Conservation (phyloP, 805 yeast species). For the Cyberlindnera veronae region DNA sequence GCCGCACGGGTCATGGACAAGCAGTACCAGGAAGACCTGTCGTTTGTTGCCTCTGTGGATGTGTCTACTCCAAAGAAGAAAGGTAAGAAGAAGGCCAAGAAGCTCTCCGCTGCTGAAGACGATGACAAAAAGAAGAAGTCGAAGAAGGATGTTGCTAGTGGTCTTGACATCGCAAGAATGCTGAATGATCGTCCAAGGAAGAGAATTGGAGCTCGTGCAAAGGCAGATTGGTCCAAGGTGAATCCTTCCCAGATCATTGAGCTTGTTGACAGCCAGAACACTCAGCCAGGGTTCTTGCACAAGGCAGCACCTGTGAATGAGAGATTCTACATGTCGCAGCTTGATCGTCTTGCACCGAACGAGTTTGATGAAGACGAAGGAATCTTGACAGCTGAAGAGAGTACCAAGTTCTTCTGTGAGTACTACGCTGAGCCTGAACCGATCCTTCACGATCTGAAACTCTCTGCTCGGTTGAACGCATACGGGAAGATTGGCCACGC, state of each 20-base stretch:
- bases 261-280: constrained; percentile 10
- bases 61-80: background rate
- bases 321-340: constrained; percentile 10
- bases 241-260: constrained; percentile 20
- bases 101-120: background rate
- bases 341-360: constrained; percentile 11
- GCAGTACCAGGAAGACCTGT: constrained; percentile 18
- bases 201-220: constrained; percentile 2
- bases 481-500: constrained; percentile 17
- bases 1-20: constrained; percentile 19
- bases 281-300: background rate
- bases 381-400: constrained; percentile 17
- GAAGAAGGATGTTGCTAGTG: background rate
- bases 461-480: constrained; percentile 11
- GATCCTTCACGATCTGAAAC: constrained; percentile 13
- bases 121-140: background rate
- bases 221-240: constrained; percentile 11
- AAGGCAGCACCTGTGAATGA: background rate
- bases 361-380: constrained; percentile 18
- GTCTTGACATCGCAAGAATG: constrained; percentile 19
- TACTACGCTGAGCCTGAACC: background rate
- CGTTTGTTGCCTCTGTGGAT: constrained; percentile 2
- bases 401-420: constrained; percentile 9
- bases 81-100: background rate
- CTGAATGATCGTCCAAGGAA: constrained; percentile 15